phyloP scores from a whole-genome alignment of 2,329 filamentous ascomycete species.

The Sporothrix humicola region DNA sequence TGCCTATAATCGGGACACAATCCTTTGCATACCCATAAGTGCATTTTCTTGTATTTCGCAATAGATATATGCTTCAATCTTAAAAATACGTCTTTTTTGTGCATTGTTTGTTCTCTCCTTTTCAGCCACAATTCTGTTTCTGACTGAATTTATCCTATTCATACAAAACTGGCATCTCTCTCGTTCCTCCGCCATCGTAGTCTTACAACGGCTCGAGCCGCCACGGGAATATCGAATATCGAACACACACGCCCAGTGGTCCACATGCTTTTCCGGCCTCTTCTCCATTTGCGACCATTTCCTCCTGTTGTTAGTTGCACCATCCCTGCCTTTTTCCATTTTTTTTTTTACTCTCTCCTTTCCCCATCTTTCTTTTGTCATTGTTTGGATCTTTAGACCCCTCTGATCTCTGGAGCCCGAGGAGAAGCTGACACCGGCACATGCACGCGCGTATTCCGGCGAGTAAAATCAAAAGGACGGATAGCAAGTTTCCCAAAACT shows the following conservation, averaged over 20 bases:
- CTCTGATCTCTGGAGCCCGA: background rate
- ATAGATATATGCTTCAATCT: too few relatives aligned
- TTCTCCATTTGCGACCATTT: background rate
- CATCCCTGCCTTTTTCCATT: background rate
- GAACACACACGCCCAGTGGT: constrained; percentile 7
- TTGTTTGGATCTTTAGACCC: background rate
- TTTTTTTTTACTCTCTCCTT: constrained; percentile 9
- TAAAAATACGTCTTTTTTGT: too few relatives aligned
- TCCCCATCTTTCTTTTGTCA: background rate
- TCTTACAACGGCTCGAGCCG: constrained; percentile 24
- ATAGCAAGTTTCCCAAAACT: too few relatives aligned
- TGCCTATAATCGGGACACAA: too few relatives aligned
- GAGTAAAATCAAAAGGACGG: constrained; percentile 15
- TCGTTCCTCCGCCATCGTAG: constrained; percentile 1
- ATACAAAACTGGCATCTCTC: background rate
- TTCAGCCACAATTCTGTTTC: background rate
- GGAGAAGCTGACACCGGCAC: background rate
- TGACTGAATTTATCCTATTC: background rate
- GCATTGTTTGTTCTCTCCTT: background rate
- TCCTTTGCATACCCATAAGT: too few relatives aligned
- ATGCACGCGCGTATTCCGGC: constrained; percentile 13
- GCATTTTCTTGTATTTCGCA: too few relatives aligned
- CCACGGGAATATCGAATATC: constrained; percentile 1
- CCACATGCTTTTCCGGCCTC: background rate
- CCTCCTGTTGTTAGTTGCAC: background rate